Conservation (phyloP, 345 rosid species). For the Cardamine resedifolia region DNA sequence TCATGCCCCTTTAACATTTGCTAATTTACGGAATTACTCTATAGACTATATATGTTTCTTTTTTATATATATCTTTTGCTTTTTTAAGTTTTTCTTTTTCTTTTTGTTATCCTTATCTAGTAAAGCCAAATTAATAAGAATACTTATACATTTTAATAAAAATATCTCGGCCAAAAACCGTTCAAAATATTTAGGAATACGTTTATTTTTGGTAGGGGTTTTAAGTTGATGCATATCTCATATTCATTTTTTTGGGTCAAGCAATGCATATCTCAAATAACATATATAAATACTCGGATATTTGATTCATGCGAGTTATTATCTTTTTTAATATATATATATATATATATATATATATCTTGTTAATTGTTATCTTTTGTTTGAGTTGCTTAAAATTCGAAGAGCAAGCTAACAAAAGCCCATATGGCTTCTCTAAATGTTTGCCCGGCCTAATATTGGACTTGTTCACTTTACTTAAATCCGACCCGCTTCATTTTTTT, state of each 20-base stretch:
- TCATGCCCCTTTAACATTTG: not conserved
- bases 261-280: not conserved
- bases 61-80: not conserved
- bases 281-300: not conserved
- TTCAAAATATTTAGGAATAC: not conserved
- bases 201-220: not conserved
- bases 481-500: not conserved
- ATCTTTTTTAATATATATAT: not conserved
- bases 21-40: not conserved
- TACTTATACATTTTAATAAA: not conserved
- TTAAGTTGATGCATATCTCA: not conserved
- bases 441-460: not conserved
- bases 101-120: not conserved
- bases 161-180: not conserved
- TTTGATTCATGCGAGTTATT: not conserved
- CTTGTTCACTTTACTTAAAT: not conserved
- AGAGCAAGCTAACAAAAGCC: not conserved
- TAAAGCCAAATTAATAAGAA: not conserved
- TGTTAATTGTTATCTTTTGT: not conserved
- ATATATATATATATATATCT: no score
- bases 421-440: not conserved
- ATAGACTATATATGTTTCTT: not conserved
- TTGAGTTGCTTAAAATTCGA: not conserved
- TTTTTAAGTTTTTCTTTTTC: not conserved
- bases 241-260: not conserved